Base-by-base conservation (phyloP, 768 basidiomycete genomes). In the Suillus discolor region DNA sequence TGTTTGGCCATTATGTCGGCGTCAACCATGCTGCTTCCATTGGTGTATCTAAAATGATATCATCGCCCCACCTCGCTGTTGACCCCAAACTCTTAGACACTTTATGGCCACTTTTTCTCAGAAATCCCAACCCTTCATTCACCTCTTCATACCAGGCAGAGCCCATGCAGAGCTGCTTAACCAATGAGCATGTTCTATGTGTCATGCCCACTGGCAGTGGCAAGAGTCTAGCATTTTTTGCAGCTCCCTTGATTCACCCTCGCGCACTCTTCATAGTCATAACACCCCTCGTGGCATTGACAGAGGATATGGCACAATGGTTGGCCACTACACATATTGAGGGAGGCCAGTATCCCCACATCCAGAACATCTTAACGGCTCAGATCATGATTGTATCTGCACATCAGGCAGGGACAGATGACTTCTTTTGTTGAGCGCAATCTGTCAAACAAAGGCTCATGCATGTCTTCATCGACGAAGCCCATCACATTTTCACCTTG, bases 361-460 rank as follows among this genome's bases (percentile, higher is more conserved):
- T 61, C 0, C 4, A 41, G 4, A n/a, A 61, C 3, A 41, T 65
- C 1, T 38, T 67, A 0, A 7, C 62, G 0, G 42, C 28, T 4
- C 65, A 69, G 57, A 54, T 70, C 0, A 42, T 67, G 6, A 53
- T 70, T 5, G 55, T 70, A 13, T 65, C 69, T 51, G 65, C 61
- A 0, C 63, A 70, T 9, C 36, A 67, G 13, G 69, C 69, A 9
- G 69, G 42, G 0, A 64, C 62, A 0, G 42, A 57, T 0, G 1
- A 8, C 0, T 67, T 67, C 51, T 63, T 64, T 23, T 6, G 18
- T 16, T 70, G 69, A 61, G 62, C 57, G 0, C 16, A 61, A 0
- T 60, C 61, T 0, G 62, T 44, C 18, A 49, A 59, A 0, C 28
- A 2, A 1, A 2, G 65, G 1, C 13, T 69, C 0, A 28, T 39